Percentiles rank a stretch among this genome's conserved stretches.
Evolutionary conservation across 2,329 filamentous ascomycete species (phyloP).

Genomic region (Nigrospora osmanthi): DNA sequence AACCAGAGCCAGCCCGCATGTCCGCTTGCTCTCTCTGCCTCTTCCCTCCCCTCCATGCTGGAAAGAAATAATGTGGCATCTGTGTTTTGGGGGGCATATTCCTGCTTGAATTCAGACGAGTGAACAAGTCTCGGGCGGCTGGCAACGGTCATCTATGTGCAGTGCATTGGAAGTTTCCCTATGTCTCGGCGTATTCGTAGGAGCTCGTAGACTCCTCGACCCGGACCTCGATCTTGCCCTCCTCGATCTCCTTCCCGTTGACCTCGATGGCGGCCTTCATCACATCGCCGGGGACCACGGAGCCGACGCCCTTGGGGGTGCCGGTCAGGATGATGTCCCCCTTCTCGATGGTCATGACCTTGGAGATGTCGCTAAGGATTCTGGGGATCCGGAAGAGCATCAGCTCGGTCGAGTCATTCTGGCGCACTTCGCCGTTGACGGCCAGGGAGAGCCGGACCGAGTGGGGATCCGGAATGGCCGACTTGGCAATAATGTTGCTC

Average conservation of each 20-base stretch:
- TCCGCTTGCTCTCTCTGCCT: not conserved
- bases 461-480: constrained; percentile 77
- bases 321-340: constrained; percentile 95
- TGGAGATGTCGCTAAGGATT: constrained; percentile 83
- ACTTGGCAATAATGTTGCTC: constrained; percentile 72
- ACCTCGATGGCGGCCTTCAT: constrained; percentile 79
- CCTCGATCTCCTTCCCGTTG: constrained; percentile 72
- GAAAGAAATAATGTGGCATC: not conserved
- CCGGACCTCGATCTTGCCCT: constrained; percentile 74
- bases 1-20: not conserved
- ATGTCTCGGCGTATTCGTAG: constrained; percentile 73
- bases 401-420: constrained; percentile 82
- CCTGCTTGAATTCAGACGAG: not conserved
- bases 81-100: not conserved
- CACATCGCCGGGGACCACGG: constrained; percentile 76
- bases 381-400: constrained; percentile 91
- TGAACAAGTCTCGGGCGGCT: not conserved
- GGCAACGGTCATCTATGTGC: not conserved
- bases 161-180: constrained; percentile 8
- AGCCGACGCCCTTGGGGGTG: constrained; percentile 90
- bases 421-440: constrained; percentile 71
- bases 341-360: constrained; percentile 87
- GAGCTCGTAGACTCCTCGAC: constrained; percentile 72
- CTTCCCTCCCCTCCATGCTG: not conserved
- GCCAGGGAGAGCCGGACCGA: constrained; percentile 78